Percentiles rank a stretch among this genome's conserved stretches.
These are phyloP conservation scores for Flaveria brownii DNA, from an alignment of 129 eudicot species.

Conservation along the genomic window DNA sequence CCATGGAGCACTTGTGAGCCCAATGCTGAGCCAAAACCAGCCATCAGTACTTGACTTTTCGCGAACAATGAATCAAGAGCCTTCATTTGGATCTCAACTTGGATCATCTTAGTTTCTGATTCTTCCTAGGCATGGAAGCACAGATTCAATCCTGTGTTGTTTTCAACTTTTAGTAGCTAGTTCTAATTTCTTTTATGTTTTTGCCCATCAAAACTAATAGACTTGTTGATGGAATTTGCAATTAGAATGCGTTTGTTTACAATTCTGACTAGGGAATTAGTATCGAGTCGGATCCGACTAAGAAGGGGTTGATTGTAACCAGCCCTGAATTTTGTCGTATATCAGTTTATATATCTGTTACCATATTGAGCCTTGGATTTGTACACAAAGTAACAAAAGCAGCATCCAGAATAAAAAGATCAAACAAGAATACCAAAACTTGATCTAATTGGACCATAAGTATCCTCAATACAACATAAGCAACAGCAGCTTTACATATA, in stretches of 20 bases:
- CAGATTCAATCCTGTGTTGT: neutral
- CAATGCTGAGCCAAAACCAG: slow-evolving; percentile 33
- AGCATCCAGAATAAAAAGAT: too few relatives aligned
- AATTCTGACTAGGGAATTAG: neutral
- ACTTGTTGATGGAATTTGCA: neutral
- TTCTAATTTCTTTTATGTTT: neutral
- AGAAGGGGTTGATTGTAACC: too few relatives aligned
- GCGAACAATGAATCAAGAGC: slow-evolving; percentile 33
- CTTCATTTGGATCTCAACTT: slow-evolving; percentile 43
- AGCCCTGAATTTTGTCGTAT: neutral
- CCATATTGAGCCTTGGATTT: neutral
- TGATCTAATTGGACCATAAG: neutral
- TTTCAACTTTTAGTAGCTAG: neutral
- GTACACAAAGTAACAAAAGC: neutral
- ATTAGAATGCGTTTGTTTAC: neutral
- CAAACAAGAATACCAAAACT: neutral
- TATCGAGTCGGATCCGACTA: too few relatives aligned
- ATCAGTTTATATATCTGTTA: neutral
- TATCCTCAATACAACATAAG: slow-evolving; percentile 18
- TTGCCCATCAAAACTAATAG: slow-evolving; percentile 5
- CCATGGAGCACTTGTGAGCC: slow-evolving; percentile 28
- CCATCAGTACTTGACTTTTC: slow-evolving; percentile 41
- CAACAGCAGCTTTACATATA: slow-evolving; percentile 25
- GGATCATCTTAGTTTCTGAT: slow-evolving; percentile 39
- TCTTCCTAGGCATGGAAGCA: slow-evolving; percentile 36